Evolutionary conservation across 345 rosid genomes (phyloP), one percentile per base, ranked within the genome.

Genomic region (Anastatica hierochuntica): DNA sequence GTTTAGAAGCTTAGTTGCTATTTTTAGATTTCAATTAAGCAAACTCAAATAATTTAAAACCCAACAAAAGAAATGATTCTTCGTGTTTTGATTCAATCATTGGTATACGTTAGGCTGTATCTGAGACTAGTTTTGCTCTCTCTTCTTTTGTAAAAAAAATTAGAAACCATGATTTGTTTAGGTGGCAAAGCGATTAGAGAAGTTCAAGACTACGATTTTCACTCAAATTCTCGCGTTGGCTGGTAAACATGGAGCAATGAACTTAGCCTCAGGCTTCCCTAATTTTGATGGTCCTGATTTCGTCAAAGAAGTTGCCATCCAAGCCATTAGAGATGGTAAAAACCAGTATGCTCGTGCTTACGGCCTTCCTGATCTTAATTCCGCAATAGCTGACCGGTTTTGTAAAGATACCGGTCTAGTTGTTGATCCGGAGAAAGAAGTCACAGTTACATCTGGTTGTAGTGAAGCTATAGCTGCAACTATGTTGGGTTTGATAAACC

Each of bases 281-380:
- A 88, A 85, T 72, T 92, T 92, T 38, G 98, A 88, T 43, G 97
- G 97, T 57, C 97, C 95, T 14, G 95, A 88, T 14, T 92, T 92
- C 68, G 85, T 92, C 10, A 85, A 92, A 71, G 94, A 88, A 60
- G 95, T 85, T 7, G 99, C 97, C 5, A 79, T 92, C 59, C 90
- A 82, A 67, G 99, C 99, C 24, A 76, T 92, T 38, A 79, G 42
- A 70, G 94, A 85, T 17, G 95, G 94, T 36, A 92, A 83, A 70
- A 88, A 88, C 67, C 98, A 92, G 72, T 88, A 92, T 63, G 99
- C 99, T 17, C 95, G 97, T 37, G 97, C 84, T 20, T 54, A 69
- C 58, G 97, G 99, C 4, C 13, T 85, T 71, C 82, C 87, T 10
- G 85, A 85, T 7, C 72, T 83, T 23, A 85, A 88, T 44, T 58